phyloP scores from a whole-genome alignment of 1,139 yeast species.

The Hyphopichia fennica region DNA sequence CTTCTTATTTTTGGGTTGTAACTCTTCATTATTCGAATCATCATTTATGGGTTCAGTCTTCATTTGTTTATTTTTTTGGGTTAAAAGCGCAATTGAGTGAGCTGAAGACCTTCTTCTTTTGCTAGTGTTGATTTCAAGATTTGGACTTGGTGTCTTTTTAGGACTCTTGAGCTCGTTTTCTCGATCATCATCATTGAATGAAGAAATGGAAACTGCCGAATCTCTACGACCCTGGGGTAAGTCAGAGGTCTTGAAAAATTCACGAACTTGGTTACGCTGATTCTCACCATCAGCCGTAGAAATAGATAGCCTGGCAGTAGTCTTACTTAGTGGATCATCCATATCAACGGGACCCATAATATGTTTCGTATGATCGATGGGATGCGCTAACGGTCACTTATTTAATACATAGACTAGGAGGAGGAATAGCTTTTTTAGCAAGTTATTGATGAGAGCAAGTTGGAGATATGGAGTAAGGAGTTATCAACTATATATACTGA shows the following conservation, averaged over 20 bases:
- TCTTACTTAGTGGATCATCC: conserved; percentile 20
- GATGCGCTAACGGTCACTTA: no score
- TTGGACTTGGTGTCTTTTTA: neutral
- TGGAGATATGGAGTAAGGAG: no score
- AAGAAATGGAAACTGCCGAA: conserved; percentile 26
- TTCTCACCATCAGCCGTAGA: conserved; percentile 19
- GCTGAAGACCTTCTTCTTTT: conserved; percentile 48
- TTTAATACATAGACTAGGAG: no score
- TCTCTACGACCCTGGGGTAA: conserved; percentile 15
- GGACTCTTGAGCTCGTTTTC: neutral
- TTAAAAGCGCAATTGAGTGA: conserved; percentile 19
- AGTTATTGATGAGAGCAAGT: no score
- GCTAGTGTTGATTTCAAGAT: neutral
- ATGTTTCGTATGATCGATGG: no score
- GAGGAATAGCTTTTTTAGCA: no score
- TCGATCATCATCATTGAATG: conserved; percentile 16
- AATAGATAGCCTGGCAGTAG: conserved; percentile 30
- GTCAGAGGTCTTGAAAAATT: conserved; percentile 10
- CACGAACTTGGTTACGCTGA: conserved; percentile 19
- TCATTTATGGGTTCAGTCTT: neutral
- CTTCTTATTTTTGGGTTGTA: conserved; percentile 18
- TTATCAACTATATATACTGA: no score
- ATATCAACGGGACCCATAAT: neutral
- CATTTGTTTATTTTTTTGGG: conserved; percentile 7
- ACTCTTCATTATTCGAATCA: neutral